Evolutionary conservation across 2,329 filamentous ascomycete species (phyloP).

Genomic region (Cucurbitaria berberidis): DNA sequence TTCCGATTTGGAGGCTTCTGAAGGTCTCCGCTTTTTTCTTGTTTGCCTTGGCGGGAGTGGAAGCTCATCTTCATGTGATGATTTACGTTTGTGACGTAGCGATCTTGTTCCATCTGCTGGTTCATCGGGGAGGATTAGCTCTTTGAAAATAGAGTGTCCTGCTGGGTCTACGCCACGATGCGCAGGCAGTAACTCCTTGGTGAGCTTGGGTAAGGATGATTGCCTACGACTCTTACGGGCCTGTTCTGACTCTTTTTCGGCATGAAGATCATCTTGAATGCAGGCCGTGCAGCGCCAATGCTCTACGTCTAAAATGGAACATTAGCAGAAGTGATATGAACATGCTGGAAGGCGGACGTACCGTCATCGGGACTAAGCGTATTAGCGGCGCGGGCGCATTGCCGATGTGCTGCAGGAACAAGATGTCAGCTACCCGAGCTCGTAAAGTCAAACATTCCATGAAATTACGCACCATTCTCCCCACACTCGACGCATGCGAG

Average conservation of each 20-base stretch:
- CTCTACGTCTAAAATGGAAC: slow-evolving; percentile 55
- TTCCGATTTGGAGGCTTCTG: slow-evolving; percentile 43
- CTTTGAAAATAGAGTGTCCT: slow-evolving; percentile 75
- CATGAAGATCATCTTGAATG: slow-evolving; percentile 54
- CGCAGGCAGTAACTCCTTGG: slow-evolving; percentile 74
- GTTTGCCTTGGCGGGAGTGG: slow-evolving; percentile 48
- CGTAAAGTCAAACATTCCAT: slow-evolving; percentile 32
- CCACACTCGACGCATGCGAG: slow-evolving; percentile 78
- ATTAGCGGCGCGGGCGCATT: slow-evolving; percentile 79
- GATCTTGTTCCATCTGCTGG: slow-evolving; percentile 77
- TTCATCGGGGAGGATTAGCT: slow-evolving; percentile 73
- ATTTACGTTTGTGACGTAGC: slow-evolving; percentile 85
- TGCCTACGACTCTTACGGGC: slow-evolving; percentile 57
- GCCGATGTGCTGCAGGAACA: slow-evolving; percentile 76
- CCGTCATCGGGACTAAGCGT: slow-evolving; percentile 68
- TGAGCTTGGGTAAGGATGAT: slow-evolving; percentile 68
- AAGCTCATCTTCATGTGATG: slow-evolving; percentile 72
- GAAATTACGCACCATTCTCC: slow-evolving; percentile 73
- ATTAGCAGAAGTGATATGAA: slow-evolving; percentile 23
- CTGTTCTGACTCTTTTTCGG: slow-evolving; percentile 45
- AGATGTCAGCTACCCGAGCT: slow-evolving; percentile 53
- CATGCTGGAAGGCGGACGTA: slow-evolving; percentile 51
- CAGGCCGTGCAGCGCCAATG: slow-evolving; percentile 69
- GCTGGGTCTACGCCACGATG: slow-evolving; percentile 68
- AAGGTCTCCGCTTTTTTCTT: slow-evolving; percentile 52